Evolutionary conservation across 78 protist species (phyloP), one percentile per base, ranked within the genome.

Genomic region (Tieghemostelium lacteum): DNA sequence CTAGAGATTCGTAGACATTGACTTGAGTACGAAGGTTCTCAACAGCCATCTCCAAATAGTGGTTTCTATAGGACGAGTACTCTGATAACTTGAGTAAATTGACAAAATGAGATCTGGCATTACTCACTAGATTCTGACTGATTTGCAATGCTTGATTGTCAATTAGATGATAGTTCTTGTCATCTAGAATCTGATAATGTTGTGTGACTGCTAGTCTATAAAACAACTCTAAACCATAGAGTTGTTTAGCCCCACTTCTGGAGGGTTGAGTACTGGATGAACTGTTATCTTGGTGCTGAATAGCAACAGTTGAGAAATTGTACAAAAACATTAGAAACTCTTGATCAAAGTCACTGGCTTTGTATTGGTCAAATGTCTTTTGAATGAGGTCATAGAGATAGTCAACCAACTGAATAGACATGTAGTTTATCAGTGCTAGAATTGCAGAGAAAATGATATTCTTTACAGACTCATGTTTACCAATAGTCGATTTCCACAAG

Each of bases 401-500:
- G 7, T 83, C 89, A 4, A 83, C 37, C 5, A 39, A 39, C 6
- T 83, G 54, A 52, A 83, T 34, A 40, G 33, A 22, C 45, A 83
- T 36, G 58, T 71, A 14, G 3, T 31, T 24, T 0, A 83, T 17
- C 24, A 83, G 42, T 20, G 36, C 52, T 33, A 83, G 42, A 10
- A 83, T 49, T 31, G 89, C 69, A 7, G 36, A 55, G 3, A 50
- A 83, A 28, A 83, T 83, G 3, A 69, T 83, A 34, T 69, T 83
- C 36, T 69, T 83, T 19, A 83, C 75, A 2, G 77, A 69, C 31
- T 83, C 89, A 69, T 83, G 89, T 58, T 83, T 83, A 42, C 77
- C 87, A 28, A 83, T 49, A 36, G 75, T 69, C 8, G 76, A 66
- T 42, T 58, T 69, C 89, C 89, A 83, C 20, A 83, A 28, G 12